Evolutionary conservation across 1,284 basidiomycete species (phyloP).

Genomic region (Lentinula novae-zelandiae): DNA sequence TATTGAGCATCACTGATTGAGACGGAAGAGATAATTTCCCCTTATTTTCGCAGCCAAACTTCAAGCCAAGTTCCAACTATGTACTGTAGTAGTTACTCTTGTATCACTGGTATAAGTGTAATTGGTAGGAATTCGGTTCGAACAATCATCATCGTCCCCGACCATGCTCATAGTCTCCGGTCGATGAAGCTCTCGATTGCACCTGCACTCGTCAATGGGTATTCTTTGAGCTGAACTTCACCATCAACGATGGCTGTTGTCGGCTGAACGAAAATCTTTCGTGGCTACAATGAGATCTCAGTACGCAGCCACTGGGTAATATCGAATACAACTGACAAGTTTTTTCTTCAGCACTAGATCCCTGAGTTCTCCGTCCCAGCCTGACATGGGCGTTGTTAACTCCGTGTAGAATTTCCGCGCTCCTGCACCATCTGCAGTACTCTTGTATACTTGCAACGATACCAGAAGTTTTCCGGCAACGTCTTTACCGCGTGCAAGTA

Average conservation of each 20-base stretch:
- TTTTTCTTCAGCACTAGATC: constrained; percentile 78
- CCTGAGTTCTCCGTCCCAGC: constrained; percentile 74
- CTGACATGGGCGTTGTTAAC: constrained; percentile 65
- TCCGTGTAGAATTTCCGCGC: constrained; percentile 72
- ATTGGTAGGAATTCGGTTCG: no score
- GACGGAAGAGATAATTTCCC: no score
- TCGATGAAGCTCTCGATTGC: constrained; percentile 81
- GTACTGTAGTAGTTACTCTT: no score
- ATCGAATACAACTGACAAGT: constrained; percentile 42
- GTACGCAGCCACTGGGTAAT: background rate
- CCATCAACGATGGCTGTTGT: constrained; percentile 66
- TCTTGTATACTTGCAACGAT: constrained; percentile 78
- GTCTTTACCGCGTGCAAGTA: constrained; percentile 60
- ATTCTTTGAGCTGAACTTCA: constrained; percentile 73
- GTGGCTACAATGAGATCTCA: constrained; percentile 43
- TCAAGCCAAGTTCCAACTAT: background rate
- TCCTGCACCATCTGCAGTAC: constrained; percentile 76
- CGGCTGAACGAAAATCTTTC: constrained; percentile 81
- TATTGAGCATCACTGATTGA: no score
- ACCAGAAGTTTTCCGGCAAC: constrained; percentile 70
- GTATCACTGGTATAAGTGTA: no score
- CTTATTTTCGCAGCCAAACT: no score
- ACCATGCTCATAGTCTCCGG: constrained; percentile 42
- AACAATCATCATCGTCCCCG: no score
- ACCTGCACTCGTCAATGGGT: constrained; percentile 66